Evolutionary conservation across 352 stramenopile species (phyloP).

Genomic region (Phytophthora chlamydospora): DNA sequence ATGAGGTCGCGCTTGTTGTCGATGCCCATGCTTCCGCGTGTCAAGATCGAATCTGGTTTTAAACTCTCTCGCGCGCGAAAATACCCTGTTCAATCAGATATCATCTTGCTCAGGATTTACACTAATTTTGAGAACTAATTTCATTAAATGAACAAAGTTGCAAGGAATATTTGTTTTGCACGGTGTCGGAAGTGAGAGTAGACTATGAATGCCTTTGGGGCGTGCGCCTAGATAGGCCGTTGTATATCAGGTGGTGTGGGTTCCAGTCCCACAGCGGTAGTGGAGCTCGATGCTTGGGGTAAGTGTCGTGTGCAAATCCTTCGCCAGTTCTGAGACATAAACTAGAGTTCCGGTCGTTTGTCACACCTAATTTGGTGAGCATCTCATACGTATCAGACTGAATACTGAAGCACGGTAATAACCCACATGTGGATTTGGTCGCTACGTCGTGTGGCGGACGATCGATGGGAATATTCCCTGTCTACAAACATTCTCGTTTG

Average conservation of each 20-base stretch:
- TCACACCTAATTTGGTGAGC: constrained; percentile 7
- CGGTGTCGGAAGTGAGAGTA: constrained; percentile 15
- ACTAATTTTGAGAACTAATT: constrained; percentile 10
- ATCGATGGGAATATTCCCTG: constrained; percentile 7
- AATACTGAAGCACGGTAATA: not conserved
- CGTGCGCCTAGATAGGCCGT: constrained; percentile 1
- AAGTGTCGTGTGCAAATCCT: constrained; percentile 41
- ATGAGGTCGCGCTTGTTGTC: constrained; percentile 7
- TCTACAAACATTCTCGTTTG: constrained; percentile 17
- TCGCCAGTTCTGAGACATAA: constrained; percentile 33
- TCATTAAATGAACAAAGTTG: not conserved
- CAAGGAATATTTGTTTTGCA: not conserved
- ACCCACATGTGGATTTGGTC: not conserved
- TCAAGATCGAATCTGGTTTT: constrained; percentile 2
- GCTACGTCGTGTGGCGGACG: not conserved
- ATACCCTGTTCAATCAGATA: constrained; percentile 8
- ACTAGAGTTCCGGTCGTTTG: constrained; percentile 21
- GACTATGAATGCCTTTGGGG: not conserved
- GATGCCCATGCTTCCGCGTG: constrained; percentile 6
- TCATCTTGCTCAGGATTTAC: constrained; percentile 9
- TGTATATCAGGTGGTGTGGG: constrained; percentile 8
- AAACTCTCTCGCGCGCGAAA: constrained; percentile 6
- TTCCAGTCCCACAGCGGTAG: constrained; percentile 12
- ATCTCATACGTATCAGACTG: constrained; percentile 10
- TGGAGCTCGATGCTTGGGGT: constrained; percentile 26